Evolutionary conservation across 164 flowering plant genomes (phyloP).

Genomic region (Annona squamosa): DNA sequence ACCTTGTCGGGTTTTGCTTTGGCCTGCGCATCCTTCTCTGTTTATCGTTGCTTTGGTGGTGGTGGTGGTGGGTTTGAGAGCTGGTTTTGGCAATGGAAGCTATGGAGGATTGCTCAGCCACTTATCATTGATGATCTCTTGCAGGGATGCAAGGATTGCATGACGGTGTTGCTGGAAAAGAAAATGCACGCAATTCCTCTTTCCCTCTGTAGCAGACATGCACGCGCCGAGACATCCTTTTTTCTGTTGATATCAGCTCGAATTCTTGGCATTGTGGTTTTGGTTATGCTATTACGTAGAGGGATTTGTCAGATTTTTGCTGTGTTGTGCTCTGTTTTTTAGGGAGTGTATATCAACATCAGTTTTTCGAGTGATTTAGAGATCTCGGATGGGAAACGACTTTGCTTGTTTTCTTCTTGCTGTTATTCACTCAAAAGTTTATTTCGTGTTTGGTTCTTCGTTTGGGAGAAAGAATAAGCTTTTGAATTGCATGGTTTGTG

Average conservation of each 20-base stretch:
- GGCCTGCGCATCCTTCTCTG: slow-evolving; percentile 5
- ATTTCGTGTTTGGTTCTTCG: too few relatives aligned
- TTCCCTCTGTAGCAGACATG: too few relatives aligned
- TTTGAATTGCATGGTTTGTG: neutral
- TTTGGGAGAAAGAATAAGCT: too few relatives aligned
- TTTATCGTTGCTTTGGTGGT: neutral
- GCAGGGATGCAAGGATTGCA: slow-evolving; percentile 95
- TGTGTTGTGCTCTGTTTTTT: neutral
- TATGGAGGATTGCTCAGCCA: slow-evolving; percentile 84
- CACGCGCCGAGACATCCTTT: neutral
- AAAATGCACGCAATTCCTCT: slow-evolving; percentile 70
- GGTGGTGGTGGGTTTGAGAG: too few relatives aligned
- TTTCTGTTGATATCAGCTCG: neutral
- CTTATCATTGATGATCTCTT: slow-evolving; percentile 77
- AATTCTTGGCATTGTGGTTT: too few relatives aligned
- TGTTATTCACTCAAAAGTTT: neutral
- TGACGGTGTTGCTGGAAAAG: slow-evolving; percentile 54
- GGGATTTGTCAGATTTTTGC: neutral
- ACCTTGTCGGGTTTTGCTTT: slow-evolving; percentile 3
- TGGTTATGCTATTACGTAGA: neutral
- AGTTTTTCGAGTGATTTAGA: slow-evolving; percentile 5
- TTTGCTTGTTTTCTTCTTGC: neutral
- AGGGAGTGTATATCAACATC: neutral
- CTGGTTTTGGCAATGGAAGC: slow-evolving; percentile 7
- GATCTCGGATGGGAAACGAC: slow-evolving; percentile 20